Percentiles rank a stretch among this genome's conserved stretches.
Conservation (phyloP, 345 rosid species). For the Toxicodendron radicans region DNA sequence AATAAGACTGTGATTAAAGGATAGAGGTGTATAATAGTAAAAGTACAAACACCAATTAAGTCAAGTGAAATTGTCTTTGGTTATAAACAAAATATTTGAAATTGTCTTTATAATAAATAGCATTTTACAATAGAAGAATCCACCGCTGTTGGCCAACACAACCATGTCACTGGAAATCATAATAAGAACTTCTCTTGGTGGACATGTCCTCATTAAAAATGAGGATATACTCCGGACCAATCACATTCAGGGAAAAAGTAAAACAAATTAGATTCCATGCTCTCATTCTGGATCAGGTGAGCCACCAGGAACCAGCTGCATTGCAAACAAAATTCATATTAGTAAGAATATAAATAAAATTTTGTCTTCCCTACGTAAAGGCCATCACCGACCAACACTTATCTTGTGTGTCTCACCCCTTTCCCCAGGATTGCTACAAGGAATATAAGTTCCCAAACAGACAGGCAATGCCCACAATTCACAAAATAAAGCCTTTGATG, state of each 20-base stretch:
- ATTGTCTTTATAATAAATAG: background rate
- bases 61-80: too few relatives aligned
- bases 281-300: slow-evolving; percentile 59
- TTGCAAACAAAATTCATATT: slow-evolving; percentile 18
- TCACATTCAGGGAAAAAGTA: background rate
- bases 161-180: background rate
- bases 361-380: background rate
- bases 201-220: slow-evolving; percentile 6
- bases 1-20: too few relatives aligned
- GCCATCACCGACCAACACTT: too few relatives aligned
- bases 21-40: too few relatives aligned
- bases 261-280: background rate
- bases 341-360: background rate
- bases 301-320: slow-evolving; percentile 97
- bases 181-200: background rate
- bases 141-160: background rate
- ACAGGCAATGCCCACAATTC: too few relatives aligned
- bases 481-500: background rate
- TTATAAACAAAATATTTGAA: background rate
- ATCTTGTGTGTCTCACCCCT: too few relatives aligned
- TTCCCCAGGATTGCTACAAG: too few relatives aligned
- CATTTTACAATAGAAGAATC: background rate
- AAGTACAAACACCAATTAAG: too few relatives aligned
- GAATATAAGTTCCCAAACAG: too few relatives aligned
- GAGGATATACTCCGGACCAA: background rate